These are phyloP conservation scores for Vitis labrusca DNA, from an alignment of 164 flowering plant genomes.

Conservation along the genomic window DNA sequence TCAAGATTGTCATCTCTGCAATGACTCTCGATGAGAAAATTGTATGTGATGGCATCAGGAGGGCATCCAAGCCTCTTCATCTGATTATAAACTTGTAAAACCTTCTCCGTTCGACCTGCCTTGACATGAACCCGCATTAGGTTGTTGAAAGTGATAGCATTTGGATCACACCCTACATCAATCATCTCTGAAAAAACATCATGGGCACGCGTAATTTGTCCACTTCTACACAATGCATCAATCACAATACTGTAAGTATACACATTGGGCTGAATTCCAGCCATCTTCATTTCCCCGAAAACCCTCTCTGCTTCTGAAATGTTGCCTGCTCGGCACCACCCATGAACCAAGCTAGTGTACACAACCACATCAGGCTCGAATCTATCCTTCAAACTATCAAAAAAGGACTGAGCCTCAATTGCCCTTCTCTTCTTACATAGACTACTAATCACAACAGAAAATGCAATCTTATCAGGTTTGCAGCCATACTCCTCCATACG, in stretches of 20 bases:
- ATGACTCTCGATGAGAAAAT: constrained; percentile 77
- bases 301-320: constrained; percentile 79
- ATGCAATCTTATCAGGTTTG: constrained; percentile 57
- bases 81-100: constrained; percentile 82
- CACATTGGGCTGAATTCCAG: constrained; percentile 78
- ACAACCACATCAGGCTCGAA: constrained; percentile 85
- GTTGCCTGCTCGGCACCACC: constrained; percentile 85
- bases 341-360: constrained; percentile 76
- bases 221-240: constrained; percentile 83
- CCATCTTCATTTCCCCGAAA: constrained; percentile 75
- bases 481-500: constrained; percentile 90
- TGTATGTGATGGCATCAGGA: constrained; percentile 73
- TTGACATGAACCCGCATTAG: constrained; percentile 88
- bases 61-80: constrained; percentile 71
- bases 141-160: constrained; percentile 75
- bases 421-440: constrained; percentile 75
- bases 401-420: constrained; percentile 80
- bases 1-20: constrained; percentile 69
- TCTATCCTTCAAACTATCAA: constrained; percentile 59
- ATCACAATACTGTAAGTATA: constrained; percentile 77
- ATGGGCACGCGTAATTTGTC: constrained; percentile 76
- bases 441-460: constrained; percentile 53
- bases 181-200: constrained; percentile 92
- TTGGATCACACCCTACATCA: constrained; percentile 68
- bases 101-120: constrained; percentile 82